Evolutionary conservation across 768 basidiomycete species (phyloP).

Genomic region (Amanita fuliginea): DNA sequence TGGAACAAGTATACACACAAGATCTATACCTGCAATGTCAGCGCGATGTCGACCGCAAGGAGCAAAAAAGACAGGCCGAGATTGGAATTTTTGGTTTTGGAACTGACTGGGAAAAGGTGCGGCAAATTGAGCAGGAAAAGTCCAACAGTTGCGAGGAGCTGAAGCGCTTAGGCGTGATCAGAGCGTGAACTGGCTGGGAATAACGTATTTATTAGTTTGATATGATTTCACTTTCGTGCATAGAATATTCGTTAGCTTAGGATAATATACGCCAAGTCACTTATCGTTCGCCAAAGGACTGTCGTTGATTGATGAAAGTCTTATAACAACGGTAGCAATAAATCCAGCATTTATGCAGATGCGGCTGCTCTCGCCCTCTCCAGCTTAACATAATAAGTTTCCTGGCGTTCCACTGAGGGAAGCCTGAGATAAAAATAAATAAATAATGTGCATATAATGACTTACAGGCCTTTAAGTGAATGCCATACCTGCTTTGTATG

Average conservation of each 20-base stretch:
- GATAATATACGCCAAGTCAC: slow-evolving; percentile 4
- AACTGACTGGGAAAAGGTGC: slow-evolving; percentile 87
- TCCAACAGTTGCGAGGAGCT: slow-evolving; percentile 74
- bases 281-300: slow-evolving; percentile 1
- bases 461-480: slow-evolving; percentile 70
- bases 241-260: slow-evolving; percentile 8
- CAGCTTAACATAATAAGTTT: slow-evolving; percentile 78
- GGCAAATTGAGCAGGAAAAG: slow-evolving; percentile 55
- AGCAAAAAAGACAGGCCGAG: slow-evolving; percentile 64
- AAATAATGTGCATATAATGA: slow-evolving; percentile 11
- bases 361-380: slow-evolving; percentile 46
- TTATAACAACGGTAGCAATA: slow-evolving; percentile 3
- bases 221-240: background rate
- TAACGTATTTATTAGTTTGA: slow-evolving; percentile 13
- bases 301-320: background rate
- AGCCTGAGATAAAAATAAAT: slow-evolving; percentile 3
- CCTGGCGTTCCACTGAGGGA: slow-evolving; percentile 65
- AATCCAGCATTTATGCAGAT: slow-evolving; percentile 12
- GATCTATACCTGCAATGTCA: slow-evolving; percentile 66
- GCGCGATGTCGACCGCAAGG: slow-evolving; percentile 51
- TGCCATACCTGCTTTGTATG: slow-evolving; percentile 59
- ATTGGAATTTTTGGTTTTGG: slow-evolving; percentile 86
- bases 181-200: slow-evolving; percentile 5
- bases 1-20: slow-evolving; percentile 70
- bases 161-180: slow-evolving; percentile 44